These are phyloP conservation scores for Trypanosoma mega DNA, from an alignment of 208 protist species.

Conservation along the genomic window DNA sequence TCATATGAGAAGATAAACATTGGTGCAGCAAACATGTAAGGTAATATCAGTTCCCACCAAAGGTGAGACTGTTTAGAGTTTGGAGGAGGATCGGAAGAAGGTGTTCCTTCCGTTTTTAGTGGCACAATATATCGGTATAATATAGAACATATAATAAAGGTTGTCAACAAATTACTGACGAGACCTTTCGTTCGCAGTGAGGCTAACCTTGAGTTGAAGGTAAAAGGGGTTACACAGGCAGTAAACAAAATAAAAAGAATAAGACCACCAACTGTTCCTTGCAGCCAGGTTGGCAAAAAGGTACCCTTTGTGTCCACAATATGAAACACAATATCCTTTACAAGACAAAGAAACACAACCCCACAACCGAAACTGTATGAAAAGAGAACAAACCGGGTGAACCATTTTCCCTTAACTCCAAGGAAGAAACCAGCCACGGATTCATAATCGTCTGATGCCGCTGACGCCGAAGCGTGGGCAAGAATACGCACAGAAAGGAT, in stretches of 20 bases:
- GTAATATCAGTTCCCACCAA: conserved; percentile 21
- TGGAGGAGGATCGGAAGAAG: background rate
- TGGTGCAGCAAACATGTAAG: conserved; percentile 65
- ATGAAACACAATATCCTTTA: conserved; percentile 60
- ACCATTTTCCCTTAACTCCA: conserved; percentile 43
- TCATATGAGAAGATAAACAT: conserved; percentile 85
- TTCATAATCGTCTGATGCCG: conserved; percentile 77
- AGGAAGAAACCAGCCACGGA: conserved; percentile 76
- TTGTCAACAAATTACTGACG: conserved; percentile 67
- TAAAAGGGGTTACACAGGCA: conserved; percentile 58
- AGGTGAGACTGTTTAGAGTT: no score
- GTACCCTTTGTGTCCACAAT: conserved; percentile 40
- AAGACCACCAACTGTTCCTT: conserved; percentile 38
- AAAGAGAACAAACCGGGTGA: conserved; percentile 57
- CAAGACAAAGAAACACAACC: conserved; percentile 73
- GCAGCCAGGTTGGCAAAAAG: conserved; percentile 62
- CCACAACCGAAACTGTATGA: conserved; percentile 75
- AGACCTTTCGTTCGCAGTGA: conserved; percentile 76
- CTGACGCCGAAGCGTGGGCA: conserved; percentile 65
- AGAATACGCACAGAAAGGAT: conserved; percentile 77
- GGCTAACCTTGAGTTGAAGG: conserved; percentile 75
- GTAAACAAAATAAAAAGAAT: conserved; percentile 46
- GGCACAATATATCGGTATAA: conserved; percentile 67
- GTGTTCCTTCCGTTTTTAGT: background rate
- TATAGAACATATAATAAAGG: conserved; percentile 71